A percentile compares a stretch with the other conserved stretches of the same genome.
Conservation (phyloP, 257 asterid species). For the Solanum okadae region DNA sequence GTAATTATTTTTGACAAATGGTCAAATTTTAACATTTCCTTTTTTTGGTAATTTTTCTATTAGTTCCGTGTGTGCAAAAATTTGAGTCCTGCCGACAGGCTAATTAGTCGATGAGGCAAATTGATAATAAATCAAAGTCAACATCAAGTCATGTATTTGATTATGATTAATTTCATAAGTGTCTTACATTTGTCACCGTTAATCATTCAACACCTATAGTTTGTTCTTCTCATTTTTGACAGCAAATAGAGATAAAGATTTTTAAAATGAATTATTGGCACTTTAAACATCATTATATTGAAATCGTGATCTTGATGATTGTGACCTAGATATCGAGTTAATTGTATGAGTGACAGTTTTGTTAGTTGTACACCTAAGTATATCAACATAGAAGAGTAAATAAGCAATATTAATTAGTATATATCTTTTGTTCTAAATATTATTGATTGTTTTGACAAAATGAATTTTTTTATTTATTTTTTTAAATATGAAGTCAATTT, state of each 20-base stretch:
- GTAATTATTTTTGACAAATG: background rate
- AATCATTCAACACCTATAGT: background rate
- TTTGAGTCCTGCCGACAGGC: background rate
- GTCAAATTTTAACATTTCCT: background rate
- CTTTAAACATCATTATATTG: background rate
- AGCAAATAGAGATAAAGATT: background rate
- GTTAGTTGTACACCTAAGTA: background rate
- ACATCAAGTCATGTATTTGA: background rate
- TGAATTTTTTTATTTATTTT: background rate
- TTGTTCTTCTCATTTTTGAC: background rate
- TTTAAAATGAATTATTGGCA: background rate
- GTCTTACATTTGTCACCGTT: background rate
- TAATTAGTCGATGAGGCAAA: background rate
- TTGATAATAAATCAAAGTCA: background rate
- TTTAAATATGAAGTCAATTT: background rate
- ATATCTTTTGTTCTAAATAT: background rate
- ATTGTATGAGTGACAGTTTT: background rate
- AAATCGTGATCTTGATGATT: background rate
- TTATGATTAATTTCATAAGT: background rate
- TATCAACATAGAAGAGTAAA: background rate
- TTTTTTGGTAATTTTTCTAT: background rate
- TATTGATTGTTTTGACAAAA: background rate
- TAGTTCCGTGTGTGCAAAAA: background rate
- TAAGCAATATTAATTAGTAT: background rate
- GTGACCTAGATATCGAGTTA: background rate